A percentile compares a stretch with the other conserved stretches of the same genome.
phyloP scores from a whole-genome alignment of 1,139 yeast species.

The Yamadazyma sp. region DNA sequence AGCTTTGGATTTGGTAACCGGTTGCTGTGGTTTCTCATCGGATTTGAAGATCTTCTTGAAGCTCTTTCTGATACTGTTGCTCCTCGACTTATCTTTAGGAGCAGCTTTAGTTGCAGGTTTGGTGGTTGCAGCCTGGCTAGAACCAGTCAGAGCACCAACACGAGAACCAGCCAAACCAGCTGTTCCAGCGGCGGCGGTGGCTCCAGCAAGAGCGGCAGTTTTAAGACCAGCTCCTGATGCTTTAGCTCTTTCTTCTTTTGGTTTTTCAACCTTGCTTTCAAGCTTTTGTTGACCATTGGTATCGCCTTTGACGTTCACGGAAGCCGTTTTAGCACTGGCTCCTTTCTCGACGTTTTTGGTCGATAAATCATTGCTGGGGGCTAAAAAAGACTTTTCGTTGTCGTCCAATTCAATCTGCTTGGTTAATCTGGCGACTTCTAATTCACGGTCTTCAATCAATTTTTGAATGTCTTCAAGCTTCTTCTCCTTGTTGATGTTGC shows the following conservation, averaged over 20 bases:
- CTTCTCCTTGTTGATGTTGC: conserved; percentile 23
- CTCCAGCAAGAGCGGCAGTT: conserved; percentile 13
- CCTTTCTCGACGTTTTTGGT: conserved; percentile 4
- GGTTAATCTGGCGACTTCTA: conserved; percentile 35
- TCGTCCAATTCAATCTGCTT: conserved; percentile 37
- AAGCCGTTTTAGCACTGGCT: conserved; percentile 6
- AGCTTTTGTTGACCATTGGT: too few relatives aligned
- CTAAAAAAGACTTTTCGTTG: conserved; percentile 19
- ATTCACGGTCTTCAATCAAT: conserved; percentile 37
- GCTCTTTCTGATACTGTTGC: conserved; percentile 14
- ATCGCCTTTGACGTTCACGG: not conserved
- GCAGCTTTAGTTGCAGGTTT: conserved; percentile 2
- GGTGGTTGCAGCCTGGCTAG: conserved; percentile 1
- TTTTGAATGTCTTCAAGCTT: conserved; percentile 32
- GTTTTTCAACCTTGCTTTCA: not conserved
- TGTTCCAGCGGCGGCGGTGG: conserved; percentile 12
- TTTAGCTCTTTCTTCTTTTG: not conserved
- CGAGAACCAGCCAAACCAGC: conserved; percentile 13
- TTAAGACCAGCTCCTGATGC: conserved; percentile 3
- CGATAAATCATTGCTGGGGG: conserved; percentile 6
- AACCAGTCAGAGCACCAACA: too few relatives aligned
- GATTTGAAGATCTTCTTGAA: conserved; percentile 12
- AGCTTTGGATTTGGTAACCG: conserved; percentile 4
- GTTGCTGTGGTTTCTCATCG: conserved; percentile 5
- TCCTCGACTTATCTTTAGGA: conserved; percentile 11